Evolutionary conservation across 129 eudicot species (phyloP).

Genomic region (Chrysanthemum seticuspe): DNA sequence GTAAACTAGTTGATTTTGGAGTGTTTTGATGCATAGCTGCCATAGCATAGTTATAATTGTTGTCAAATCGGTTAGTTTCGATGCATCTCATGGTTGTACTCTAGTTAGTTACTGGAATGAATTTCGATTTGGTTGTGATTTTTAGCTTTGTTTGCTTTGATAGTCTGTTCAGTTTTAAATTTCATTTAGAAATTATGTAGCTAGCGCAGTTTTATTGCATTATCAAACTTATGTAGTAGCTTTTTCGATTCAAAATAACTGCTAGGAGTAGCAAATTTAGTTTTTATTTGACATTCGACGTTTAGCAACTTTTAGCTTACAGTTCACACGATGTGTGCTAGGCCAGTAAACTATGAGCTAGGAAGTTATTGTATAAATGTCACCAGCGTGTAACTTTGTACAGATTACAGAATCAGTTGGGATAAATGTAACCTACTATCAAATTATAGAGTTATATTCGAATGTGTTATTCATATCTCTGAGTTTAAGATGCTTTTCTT

Average conservation of each 20-base stretch:
- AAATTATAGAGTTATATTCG: neutral
- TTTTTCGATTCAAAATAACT: neutral
- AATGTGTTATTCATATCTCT: neutral
- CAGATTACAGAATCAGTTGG: slow-evolving; percentile 3
- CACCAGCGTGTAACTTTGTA: slow-evolving; percentile 8
- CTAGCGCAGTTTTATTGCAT: neutral
- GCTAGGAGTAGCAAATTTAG: neutral
- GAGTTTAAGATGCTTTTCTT: neutral
- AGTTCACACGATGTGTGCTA: neutral
- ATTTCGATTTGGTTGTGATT: slow-evolving; percentile 11
- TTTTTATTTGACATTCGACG: neutral
- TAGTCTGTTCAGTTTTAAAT: slow-evolving; percentile 3
- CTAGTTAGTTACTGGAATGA: neutral
- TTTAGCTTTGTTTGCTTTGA: slow-evolving; percentile 11
- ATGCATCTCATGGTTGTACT: slow-evolving; percentile 11
- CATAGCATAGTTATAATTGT: neutral
- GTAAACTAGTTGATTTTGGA: neutral
- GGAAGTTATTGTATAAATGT: neutral
- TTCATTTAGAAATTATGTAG: slow-evolving; percentile 1
- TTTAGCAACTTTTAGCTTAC: neutral
- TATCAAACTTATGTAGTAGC: neutral
- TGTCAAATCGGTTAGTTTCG: neutral
- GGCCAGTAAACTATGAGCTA: neutral
- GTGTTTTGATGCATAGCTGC: neutral
- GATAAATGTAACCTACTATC: neutral